Base-by-base conservation (phyloP, 352 stramenopile genomes). In the Hyaloperonospora brassicae region DNA sequence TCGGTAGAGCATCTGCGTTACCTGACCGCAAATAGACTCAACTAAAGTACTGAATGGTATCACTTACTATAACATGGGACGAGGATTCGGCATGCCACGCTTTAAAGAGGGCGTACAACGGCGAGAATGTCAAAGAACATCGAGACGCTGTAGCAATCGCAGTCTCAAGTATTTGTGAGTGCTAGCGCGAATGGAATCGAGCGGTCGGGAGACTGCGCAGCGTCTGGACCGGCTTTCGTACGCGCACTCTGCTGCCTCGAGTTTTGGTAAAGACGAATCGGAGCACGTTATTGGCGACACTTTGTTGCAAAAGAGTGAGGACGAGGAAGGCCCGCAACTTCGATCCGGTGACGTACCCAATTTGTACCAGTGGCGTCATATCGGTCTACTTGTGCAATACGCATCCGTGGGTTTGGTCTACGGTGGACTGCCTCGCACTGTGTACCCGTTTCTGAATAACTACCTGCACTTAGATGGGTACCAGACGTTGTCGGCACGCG, bases 401-500 rank as follows among this genome's bases (percentile, higher is more conserved):
- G 73, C 70, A 31, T 62, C 68, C 14, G 69, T 92, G 2, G 77
- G 79, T 2, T 50, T 92, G 34, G 40, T 89, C 30, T 85, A 78
- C 48, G 77, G 79, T 21, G 61, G 70, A 23, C 52, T 89, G 7
- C 70, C 75, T 8, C 57, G 73, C n/a, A 82, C 69, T 0, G 59
- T 85, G 23, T 92, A 90, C 47, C 79, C 79, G 13, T 79, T 90
- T 31, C 52, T 93, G 17, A 83, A 86, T 57, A 82, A 81, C 61
- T 92, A 88, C 50, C 47, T 88, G 47, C 66, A 79, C 31, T 67
- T 88, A 59, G 73, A 86, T 47, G 77, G 77, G 42, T 80, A 83
- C 43, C 71, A 86, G 53, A 85, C 73, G 17, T 39, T 81, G 9
- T 86, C 79, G 11, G 79, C 76, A 8, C 64, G 74, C 14, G 69